A percentile compares a stretch with the other conserved stretches of the same genome.
Evolutionary conservation across 1,139 yeast species (phyloP).

Genomic region (Geotrichum histeridarum): DNA sequence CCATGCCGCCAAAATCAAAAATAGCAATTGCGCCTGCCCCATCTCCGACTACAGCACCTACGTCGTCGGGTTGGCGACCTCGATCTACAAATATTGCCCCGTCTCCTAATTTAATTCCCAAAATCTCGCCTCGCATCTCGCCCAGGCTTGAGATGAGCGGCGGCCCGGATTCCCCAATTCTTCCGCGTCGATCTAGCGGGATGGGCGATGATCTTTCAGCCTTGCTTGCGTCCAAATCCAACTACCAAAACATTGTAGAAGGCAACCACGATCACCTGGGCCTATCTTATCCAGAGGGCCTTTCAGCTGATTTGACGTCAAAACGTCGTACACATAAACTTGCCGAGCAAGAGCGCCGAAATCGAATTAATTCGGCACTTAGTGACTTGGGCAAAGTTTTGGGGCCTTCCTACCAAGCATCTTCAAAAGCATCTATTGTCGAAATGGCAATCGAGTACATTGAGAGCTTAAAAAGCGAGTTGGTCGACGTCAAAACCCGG

Average conservation of each 20-base stretch:
- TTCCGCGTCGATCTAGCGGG: constrained; percentile 21
- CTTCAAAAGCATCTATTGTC: constrained; percentile 91
- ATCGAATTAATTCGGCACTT: constrained; percentile 83
- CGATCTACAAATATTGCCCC: constrained; percentile 18
- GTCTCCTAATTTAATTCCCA: constrained; percentile 29
- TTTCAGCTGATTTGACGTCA: constrained; percentile 39
- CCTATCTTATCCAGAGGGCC: constrained; percentile 39
- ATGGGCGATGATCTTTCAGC: constrained; percentile 29
- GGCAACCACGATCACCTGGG: constrained; percentile 43
- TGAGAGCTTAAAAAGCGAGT: constrained; percentile 46
- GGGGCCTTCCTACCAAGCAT: constrained; percentile 49
- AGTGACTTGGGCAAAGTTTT: constrained; percentile 65
- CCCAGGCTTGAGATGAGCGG: constrained; percentile 17
- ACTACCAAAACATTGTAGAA: constrained; percentile 43
- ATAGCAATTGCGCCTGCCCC: constrained; percentile 20
- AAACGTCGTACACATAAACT: constrained; percentile 72
- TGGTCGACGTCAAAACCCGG: constrained; percentile 36
- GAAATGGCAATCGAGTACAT: constrained; percentile 79
- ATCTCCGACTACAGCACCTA: constrained; percentile 7
- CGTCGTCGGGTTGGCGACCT: constrained; percentile 2
- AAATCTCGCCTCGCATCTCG: constrained; percentile 25
- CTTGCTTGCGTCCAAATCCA: constrained; percentile 40
- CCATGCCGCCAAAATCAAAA: constrained; percentile 13
- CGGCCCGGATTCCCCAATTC: constrained; percentile 22
- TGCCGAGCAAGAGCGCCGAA: constrained; percentile 94